Evolutionary conservation across 345 rosid species (phyloP).

Genomic region (Corchorus olitorius): DNA sequence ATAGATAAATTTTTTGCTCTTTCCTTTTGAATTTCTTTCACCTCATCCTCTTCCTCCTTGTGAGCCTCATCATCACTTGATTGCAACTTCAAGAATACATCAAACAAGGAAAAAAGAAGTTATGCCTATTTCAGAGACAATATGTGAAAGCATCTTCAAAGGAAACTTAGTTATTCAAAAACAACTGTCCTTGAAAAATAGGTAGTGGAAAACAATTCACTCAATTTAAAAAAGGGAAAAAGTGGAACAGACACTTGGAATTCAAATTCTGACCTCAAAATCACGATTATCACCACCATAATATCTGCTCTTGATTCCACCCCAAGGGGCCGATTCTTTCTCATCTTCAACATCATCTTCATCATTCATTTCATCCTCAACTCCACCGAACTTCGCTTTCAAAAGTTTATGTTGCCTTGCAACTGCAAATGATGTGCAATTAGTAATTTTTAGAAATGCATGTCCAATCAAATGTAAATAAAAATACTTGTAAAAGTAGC

Average conservation of each 20-base stretch:
- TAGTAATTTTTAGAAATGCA: slow-evolving; percentile 5
- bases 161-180: not conserved
- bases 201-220: not conserved
- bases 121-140: slow-evolving; percentile 12
- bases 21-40: slow-evolving; percentile 45
- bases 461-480: not conserved
- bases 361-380: slow-evolving; percentile 70
- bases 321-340: slow-evolving; percentile 52
- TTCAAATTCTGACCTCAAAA: slow-evolving; percentile 48
- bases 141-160: not conserved
- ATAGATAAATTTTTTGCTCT: slow-evolving; percentile 46
- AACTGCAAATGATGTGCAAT: slow-evolving; percentile 43
- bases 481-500: not conserved
- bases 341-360: slow-evolving; percentile 59
- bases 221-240: not conserved
- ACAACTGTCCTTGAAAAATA: not conserved
- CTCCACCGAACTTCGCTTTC: slow-evolving; percentile 61
- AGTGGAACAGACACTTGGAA: not conserved
- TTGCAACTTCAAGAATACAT: slow-evolving; percentile 38
- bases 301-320: slow-evolving; percentile 43
- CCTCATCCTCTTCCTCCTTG: slow-evolving; percentile 72
- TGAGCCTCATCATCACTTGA: slow-evolving; percentile 86
- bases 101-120: not conserved
- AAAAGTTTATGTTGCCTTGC: slow-evolving; percentile 61
- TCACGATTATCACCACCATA: slow-evolving; percentile 60